Percentiles rank a stretch among this genome's conserved stretches.
These are phyloP conservation scores for Stachybotrys chlorohalonatus DNA, from an alignment of 2,329 filamentous ascomycete species.

Conservation along the genomic window DNA sequence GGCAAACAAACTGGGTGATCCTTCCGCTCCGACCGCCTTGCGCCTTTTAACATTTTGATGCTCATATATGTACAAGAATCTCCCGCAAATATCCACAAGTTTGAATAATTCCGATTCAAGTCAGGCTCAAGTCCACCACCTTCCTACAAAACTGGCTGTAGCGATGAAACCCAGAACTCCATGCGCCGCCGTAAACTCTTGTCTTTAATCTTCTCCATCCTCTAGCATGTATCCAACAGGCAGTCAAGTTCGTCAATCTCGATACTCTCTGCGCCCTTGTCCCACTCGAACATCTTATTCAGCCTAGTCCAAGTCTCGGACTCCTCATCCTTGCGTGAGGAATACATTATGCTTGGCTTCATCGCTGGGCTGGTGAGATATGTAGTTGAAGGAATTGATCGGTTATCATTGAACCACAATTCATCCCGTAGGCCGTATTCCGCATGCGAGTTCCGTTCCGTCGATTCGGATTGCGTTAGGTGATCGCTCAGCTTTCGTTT, in stretches of 20 bases:
- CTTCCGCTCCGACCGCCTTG: neutral
- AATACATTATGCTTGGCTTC: constrained; percentile 20
- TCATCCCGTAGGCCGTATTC: constrained; percentile 36
- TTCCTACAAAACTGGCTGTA: too few relatives aligned
- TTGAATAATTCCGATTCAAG: neutral
- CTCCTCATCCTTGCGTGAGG: constrained; percentile 27
- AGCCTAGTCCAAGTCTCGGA: constrained; percentile 30
- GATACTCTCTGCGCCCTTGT: constrained; percentile 75
- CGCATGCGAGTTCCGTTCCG: constrained; percentile 17
- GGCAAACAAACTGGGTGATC: neutral
- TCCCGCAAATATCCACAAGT: constrained; percentile 15
- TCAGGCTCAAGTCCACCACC: too few relatives aligned
- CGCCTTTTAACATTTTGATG: neutral
- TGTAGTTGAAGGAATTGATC: constrained; percentile 23
- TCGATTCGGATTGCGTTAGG: constrained; percentile 14
- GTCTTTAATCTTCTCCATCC: neutral
- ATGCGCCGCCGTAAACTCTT: neutral
- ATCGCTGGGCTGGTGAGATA: constrained; percentile 49
- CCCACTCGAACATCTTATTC: constrained; percentile 41
- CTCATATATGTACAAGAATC: constrained; percentile 19
- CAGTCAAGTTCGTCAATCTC: constrained; percentile 90
- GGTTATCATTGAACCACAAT: constrained; percentile 42
- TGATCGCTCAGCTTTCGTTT: constrained; percentile 50
- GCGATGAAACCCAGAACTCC: neutral
- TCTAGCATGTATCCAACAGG: constrained; percentile 67